Conservation (phyloP, 1,284 basidiomycete species). For the Cystobasidium sp. region DNA sequence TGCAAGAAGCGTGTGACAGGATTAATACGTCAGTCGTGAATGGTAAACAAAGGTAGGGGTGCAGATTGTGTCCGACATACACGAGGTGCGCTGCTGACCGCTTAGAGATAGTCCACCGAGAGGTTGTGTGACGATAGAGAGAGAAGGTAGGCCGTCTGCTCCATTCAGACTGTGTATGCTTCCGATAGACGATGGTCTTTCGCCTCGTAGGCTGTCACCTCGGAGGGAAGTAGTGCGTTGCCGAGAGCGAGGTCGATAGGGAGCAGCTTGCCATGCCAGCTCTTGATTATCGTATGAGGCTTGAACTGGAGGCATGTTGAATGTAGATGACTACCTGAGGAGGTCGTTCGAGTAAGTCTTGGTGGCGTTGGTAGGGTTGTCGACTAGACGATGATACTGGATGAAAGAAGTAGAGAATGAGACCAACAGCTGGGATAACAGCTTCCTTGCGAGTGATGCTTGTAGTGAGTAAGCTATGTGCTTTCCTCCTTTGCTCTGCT, state of each 20-base stretch:
- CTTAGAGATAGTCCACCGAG: background rate
- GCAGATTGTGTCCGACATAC: background rate
- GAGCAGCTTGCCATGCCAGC: slow-evolving; percentile 12
- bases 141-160: background rate
- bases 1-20: background rate
- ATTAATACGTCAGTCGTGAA: slow-evolving; percentile 8
- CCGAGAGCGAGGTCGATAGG: slow-evolving; percentile 13
- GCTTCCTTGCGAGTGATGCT: slow-evolving; percentile 18
- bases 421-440: background rate
- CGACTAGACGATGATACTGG: slow-evolving; percentile 4
- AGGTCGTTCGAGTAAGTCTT: background rate
- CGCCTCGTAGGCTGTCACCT: slow-evolving; percentile 6
- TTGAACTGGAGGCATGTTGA: slow-evolving; percentile 35
- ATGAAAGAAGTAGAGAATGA: background rate
- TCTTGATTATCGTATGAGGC: slow-evolving; percentile 26
- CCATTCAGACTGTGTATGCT: background rate
- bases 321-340: no score
- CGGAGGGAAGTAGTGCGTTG: slow-evolving; percentile 26
- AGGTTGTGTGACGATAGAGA: background rate
- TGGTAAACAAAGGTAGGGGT: background rate
- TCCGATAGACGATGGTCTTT: slow-evolving; percentile 6
- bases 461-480: background rate
- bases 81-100: background rate
- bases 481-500: background rate
- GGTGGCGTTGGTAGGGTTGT: slow-evolving; percentile 6